Base-by-base conservation (phyloP, 805 yeast species). In the Isabelozyma heimii region DNA sequence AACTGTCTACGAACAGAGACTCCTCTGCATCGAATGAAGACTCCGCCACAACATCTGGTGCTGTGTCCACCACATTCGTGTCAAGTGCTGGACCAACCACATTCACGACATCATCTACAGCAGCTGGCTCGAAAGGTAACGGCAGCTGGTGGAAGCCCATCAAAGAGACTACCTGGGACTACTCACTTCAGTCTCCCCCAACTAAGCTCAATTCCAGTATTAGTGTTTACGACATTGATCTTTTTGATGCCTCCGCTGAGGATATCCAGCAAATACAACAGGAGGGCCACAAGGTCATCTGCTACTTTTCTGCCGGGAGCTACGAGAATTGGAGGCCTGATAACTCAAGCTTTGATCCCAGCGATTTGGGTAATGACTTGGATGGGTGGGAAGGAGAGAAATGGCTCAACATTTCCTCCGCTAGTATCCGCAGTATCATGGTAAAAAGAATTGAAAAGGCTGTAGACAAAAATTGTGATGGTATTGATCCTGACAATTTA, bases 241-340 rank as follows among this genome's bases (percentile, higher is more conserved):
- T 64, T 17, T 64, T 61, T 43, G 62, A 57, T 30, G 51, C 38
- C 27, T 43, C 47, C 5, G 44, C 26, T 9, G 9, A 42, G 10
- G 30, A 44, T 2, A 60, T 65, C 15, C 40, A 50, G 2, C 26
- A 41, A 3, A 51, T 65, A 10, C 67, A 62, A 12, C 20, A 47
- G 3, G 46, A 46, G 7, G 57, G 56, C 3, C 53, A 56, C 15
- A 52, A 52, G 43, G 67, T 64, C 13, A 58, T 65, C 6, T 65
- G 69, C 47, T 64, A 65, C 46, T 63, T 65, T 40, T 62, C 67
- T 2, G 69, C 67, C 1, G 69, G 69, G 2, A 58, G 60, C 33
- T 62, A 58, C 46, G 69, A 65, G 44, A 47, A 62, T 47, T 63
- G 66, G 67, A 50, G 67, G 16, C 46, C 48, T 12, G 69, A 65